Evolutionary conservation across 306 rosid genomes (phyloP), one percentile per base, ranked within the genome.

Genomic region (Spatholobus suberectus): DNA sequence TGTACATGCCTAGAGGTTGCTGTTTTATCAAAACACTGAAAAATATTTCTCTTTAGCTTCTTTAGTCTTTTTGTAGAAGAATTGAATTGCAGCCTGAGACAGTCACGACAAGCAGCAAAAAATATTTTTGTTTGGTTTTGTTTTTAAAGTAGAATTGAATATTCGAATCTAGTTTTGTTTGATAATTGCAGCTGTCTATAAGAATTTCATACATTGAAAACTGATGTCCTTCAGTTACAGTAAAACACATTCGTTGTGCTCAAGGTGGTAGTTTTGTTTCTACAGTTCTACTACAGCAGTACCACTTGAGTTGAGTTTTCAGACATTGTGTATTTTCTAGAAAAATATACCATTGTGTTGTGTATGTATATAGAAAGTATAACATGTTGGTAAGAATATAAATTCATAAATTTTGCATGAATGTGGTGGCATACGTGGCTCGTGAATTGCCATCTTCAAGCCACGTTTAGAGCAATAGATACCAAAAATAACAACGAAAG

Each of bases 1-100:
- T 15, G 37, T 75, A 69, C 76, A 74, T 79, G 70, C 67, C 7
- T 3, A 8, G 58, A 41, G 75, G 71, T 46, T 63, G 76, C 10
- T 32, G 49, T 43, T 55, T 71, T 23, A 68, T 66, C 66, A 49
- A 46, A 74, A 26, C 26, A 18, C 17, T 13, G 10, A 18, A 78
- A 52, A 13, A 8, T 38, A 43, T 69, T 47, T 14, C 59, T 59
- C 23, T 4, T 41, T 26, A 2, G 11, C 44, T 71, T 10, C 34
- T 40, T 7, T 5, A 15, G 52, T 81, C 29, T 61, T 80, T 49
- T n/a, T 52, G 17, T 49, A 26, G 84, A 68, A 68, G 66, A 58
- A 18, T 9, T 23, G 41, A 76, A 70, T 55, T 62, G 62, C 63
- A 70, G 76, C 46, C 10, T 62, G 66, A 54, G 47, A 35, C 38